Conservation (phyloP, 78 protist genomes). For the Pelomyxa schiedti region DNA sequence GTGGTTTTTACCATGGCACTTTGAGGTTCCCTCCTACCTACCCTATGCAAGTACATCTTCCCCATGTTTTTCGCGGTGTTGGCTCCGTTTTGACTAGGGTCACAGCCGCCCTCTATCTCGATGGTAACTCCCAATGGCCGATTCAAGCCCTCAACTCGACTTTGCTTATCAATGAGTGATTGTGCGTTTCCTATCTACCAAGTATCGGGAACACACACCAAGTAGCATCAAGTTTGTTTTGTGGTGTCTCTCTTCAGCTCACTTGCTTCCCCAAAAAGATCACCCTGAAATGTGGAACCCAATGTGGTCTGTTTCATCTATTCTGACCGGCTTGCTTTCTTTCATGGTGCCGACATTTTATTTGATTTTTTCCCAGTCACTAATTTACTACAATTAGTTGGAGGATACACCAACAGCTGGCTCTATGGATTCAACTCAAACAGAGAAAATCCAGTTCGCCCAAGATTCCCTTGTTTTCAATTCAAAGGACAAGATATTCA, state of each 20-base stretch:
- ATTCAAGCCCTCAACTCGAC: conserved; percentile 25
- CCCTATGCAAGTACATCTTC: too few species aligned
- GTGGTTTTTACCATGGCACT: not conserved
- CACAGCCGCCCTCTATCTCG: conserved; percentile 52
- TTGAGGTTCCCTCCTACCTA: conserved; percentile 3
- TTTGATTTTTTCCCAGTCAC: too few species aligned
- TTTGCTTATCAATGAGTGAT: conserved; percentile 65
- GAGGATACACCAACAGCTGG: too few species aligned
- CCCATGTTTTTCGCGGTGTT: too few species aligned
- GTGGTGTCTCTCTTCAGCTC: not conserved
- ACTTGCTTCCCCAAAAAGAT: not conserved
- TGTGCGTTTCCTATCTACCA: conserved; percentile 1
- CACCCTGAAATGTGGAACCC: conserved; percentile 64
- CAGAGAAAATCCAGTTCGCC: too few species aligned
- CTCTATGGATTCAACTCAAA: too few species aligned
- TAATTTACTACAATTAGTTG: too few species aligned
- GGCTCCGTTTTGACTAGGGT: too few species aligned
- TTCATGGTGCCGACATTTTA: too few species aligned
- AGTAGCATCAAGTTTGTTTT: not conserved
- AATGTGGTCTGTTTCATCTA: conserved; percentile 21
- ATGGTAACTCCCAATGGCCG: conserved; percentile 71
- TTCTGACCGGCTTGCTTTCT: conserved; percentile 42
- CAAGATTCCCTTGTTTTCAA: too few species aligned
- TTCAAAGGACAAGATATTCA: too few species aligned
- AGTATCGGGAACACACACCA: too few species aligned